These are phyloP conservation scores for Torulaspora microellipsoides DNA, from an alignment of 805 yeast species.

Conservation along the genomic window DNA sequence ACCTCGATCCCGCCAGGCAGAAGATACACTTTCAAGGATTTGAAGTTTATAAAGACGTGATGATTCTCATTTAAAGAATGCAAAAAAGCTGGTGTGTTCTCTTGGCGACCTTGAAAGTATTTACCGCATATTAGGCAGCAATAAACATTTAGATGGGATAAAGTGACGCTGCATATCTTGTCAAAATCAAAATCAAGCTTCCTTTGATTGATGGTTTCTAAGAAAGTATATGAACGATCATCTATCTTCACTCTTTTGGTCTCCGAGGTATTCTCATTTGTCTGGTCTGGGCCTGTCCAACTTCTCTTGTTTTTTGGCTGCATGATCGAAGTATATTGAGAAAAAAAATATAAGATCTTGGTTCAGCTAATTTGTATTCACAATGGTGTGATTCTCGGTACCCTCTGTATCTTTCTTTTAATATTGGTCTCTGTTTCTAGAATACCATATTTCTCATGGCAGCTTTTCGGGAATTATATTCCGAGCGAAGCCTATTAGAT, in stretches of 20 bases:
- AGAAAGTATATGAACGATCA: constrained; percentile 17
- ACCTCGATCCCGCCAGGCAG: constrained; percentile 48
- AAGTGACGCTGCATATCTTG: constrained; percentile 58
- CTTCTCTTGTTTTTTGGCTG: neutral
- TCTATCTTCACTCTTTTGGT: constrained; percentile 3
- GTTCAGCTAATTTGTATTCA: no score
- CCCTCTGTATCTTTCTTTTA: no score
- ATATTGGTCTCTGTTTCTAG: no score
- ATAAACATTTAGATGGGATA: constrained; percentile 58
- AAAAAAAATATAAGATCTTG: no score
- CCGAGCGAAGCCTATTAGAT: no score
- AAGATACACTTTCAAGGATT: constrained; percentile 44
- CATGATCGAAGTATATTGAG: neutral
- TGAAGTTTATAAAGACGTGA: constrained; percentile 57
- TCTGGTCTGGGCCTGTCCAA: neutral
- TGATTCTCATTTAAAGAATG: constrained; percentile 64
- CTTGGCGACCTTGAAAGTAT: constrained; percentile 63
- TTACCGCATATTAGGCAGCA: constrained; percentile 73
- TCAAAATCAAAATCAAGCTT: constrained; percentile 64
- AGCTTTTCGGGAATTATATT: no score
- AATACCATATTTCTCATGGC: no score
- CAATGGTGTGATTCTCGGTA: no score
- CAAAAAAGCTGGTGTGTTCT: constrained; percentile 58
- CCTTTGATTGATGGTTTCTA: constrained; percentile 32
- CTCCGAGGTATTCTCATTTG: neutral